A percentile compares a stretch with the other conserved stretches of the same genome.
These are phyloP conservation scores for Suhomyces pyralidae DNA, from an alignment of 805 yeast species.

Conservation along the genomic window DNA sequence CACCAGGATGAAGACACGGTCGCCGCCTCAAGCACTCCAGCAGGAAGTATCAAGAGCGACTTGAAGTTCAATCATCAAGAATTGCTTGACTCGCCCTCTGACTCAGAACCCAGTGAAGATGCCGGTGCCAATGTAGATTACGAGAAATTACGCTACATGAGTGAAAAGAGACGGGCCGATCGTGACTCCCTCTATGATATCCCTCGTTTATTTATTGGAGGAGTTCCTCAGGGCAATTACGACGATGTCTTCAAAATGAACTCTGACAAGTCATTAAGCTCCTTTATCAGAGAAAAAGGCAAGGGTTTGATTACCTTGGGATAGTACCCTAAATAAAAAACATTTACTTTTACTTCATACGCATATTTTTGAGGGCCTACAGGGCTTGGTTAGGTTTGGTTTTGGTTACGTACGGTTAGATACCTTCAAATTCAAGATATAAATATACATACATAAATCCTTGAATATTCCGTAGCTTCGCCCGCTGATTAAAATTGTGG, in stretches of 20 bases:
- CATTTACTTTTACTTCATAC: background rate
- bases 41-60: slow-evolving; percentile 6
- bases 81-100: slow-evolving; percentile 2
- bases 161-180: background rate
- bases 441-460: background rate
- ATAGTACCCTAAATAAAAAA: background rate
- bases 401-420: background rate
- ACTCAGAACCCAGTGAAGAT: slow-evolving; percentile 9
- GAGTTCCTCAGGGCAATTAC: slow-evolving; percentile 30
- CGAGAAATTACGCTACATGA: background rate
- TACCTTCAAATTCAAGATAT: background rate
- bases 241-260: slow-evolving; percentile 21
- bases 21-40: background rate
- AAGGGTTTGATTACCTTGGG: slow-evolving; percentile 26
- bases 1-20: slow-evolving; percentile 3
- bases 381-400: background rate
- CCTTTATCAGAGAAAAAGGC: slow-evolving; percentile 24
- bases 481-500: background rate
- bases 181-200: slow-evolving; percentile 14
- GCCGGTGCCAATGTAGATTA: background rate
- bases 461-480: background rate
- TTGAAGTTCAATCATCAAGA: slow-evolving; percentile 6
- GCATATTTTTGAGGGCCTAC: background rate
- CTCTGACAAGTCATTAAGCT: slow-evolving; percentile 17
- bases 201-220: slow-evolving; percentile 35